Evolutionary conservation across 2,329 filamentous ascomycete species (phyloP), one percentile per base, ranked within the genome.

Genomic region (Rhynchosporium secalis): DNA sequence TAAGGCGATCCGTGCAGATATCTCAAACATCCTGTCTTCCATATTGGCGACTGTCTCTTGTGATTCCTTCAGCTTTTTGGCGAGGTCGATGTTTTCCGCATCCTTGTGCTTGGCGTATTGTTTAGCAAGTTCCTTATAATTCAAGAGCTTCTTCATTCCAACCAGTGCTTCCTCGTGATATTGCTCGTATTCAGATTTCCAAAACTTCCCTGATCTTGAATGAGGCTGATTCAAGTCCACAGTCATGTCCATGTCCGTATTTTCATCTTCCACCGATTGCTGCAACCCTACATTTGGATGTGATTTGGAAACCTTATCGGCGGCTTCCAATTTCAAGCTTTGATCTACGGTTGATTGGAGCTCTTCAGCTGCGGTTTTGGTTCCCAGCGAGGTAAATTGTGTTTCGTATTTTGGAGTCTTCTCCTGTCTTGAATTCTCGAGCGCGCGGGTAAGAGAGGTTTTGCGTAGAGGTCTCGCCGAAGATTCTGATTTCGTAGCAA

Each of bases 21-120:
- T 78, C 60, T 88, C 81, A 1, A 82, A 78, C 58, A 88, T 81
- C 69, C 80, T 82, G 63, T 80, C 78, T 72, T 92, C 89, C 78
- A 91, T 86, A 59, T 80, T 76, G 36, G 80, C 77, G 31, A 88
- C 85, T 71, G 83, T 88, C 65, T 83, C 80, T 66, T 88, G 86
- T 72, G 92, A 89, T 63, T 89, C 84, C 63, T 83, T 83, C 41
- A 94, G 80, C 69, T 86, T 84, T 63, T 86, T 83, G 28, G 82
- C 81, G 56, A 93, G 76, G 61, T 89, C 82, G 31, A 84, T 81
- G 28, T 88, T 87, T 74, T 92, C 87, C 20, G 81, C 79, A 71
- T 94, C 90, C 75, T 92, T 93, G 76, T 88, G 85, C 73, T 88
- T 87, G 48, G 90, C 90, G 72, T 88, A 93, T 60, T 86, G 88